These are phyloP conservation scores for Kluyveromyces marxianus DNA, from an alignment of 1,139 yeast species.

Conservation along the genomic window DNA sequence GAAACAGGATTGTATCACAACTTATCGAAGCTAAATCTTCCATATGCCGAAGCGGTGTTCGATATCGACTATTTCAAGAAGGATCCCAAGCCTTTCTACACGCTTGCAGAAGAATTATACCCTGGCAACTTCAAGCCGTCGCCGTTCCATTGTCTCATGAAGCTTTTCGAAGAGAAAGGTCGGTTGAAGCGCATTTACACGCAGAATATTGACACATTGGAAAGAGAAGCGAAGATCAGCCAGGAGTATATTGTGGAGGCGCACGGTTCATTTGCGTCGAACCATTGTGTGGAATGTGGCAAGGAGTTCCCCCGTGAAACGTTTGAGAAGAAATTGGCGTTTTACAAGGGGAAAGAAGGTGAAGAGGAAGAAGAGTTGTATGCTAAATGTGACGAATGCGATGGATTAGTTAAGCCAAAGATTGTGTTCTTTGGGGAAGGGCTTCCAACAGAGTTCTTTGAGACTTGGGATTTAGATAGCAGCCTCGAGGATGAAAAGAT, in stretches of 20 bases:
- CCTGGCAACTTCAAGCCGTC: slow-evolving; percentile 88
- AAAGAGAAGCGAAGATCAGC: slow-evolving; percentile 70
- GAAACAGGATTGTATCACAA: slow-evolving; percentile 85
- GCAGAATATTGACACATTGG: slow-evolving; percentile 89
- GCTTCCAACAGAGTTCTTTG: slow-evolving; percentile 63
- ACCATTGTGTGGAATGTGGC: slow-evolving; percentile 74
- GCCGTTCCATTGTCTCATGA: slow-evolving; percentile 65
- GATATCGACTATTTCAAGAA: slow-evolving; percentile 74
- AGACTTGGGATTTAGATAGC: slow-evolving; percentile 45
- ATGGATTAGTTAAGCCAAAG: slow-evolving; percentile 81
- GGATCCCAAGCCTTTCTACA: slow-evolving; percentile 76
- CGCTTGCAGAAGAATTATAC: slow-evolving; percentile 73
- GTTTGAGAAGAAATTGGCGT: slow-evolving; percentile 39
- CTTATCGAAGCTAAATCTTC: slow-evolving; percentile 62
- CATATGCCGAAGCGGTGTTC: slow-evolving; percentile 93
- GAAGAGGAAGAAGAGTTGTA: slow-evolving; percentile 29
- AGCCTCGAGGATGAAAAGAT: slow-evolving; percentile 39
- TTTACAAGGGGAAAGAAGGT: slow-evolving; percentile 4
- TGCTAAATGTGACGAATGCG: slow-evolving; percentile 49
- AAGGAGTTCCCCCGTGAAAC: slow-evolving; percentile 45
- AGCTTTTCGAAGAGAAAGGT: slow-evolving; percentile 55
- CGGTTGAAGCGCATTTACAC: slow-evolving; percentile 67
- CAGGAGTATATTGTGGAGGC: slow-evolving; percentile 73
- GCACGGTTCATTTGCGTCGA: slow-evolving; percentile 85
- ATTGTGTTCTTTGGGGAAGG: slow-evolving; percentile 91